Conservation (phyloP, 129 eudicot species). For the Sambucus nigra region DNA sequence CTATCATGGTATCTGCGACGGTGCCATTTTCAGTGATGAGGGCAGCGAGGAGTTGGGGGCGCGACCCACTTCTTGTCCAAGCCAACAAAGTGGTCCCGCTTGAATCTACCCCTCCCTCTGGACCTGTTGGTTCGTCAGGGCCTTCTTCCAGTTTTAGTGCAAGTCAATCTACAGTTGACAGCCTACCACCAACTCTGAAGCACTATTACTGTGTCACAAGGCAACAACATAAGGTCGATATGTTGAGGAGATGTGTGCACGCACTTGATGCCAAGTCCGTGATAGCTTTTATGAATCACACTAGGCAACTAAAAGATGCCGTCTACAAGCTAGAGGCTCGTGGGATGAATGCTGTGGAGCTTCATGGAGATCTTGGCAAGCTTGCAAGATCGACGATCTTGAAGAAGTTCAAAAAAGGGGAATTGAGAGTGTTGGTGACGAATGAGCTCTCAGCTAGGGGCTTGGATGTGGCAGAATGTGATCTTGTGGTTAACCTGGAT, state of each 20-base stretch:
- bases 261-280: slow-evolving; percentile 85
- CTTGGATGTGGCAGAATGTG: slow-evolving; percentile 81
- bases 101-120: slow-evolving; percentile 48
- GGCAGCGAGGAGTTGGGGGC: slow-evolving; percentile 82
- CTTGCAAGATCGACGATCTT: slow-evolving; percentile 75
- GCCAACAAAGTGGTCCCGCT: slow-evolving; percentile 61
- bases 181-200: slow-evolving; percentile 71
- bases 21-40: slow-evolving; percentile 84
- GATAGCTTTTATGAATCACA: slow-evolving; percentile 85
- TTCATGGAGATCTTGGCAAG: slow-evolving; percentile 89
- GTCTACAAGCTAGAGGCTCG: slow-evolving; percentile 85
- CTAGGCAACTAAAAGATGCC: slow-evolving; percentile 74
- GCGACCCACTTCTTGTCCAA: slow-evolving; percentile 73
- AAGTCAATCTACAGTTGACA: slow-evolving; percentile 31
- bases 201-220: slow-evolving; percentile 74
- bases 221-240: slow-evolving; percentile 84
- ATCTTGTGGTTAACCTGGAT: slow-evolving; percentile 85
- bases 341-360: slow-evolving; percentile 69
- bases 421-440: slow-evolving; percentile 62
- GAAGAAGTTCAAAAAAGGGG: slow-evolving; percentile 80
- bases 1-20: slow-evolving; percentile 95
- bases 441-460: slow-evolving; percentile 95
- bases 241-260: slow-evolving; percentile 74
- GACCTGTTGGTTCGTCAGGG: slow-evolving; percentile 37
- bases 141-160: slow-evolving; percentile 21